phyloP scores from a whole-genome alignment of 2,329 filamentous ascomycete species.

The Epichloe aotearoae region DNA sequence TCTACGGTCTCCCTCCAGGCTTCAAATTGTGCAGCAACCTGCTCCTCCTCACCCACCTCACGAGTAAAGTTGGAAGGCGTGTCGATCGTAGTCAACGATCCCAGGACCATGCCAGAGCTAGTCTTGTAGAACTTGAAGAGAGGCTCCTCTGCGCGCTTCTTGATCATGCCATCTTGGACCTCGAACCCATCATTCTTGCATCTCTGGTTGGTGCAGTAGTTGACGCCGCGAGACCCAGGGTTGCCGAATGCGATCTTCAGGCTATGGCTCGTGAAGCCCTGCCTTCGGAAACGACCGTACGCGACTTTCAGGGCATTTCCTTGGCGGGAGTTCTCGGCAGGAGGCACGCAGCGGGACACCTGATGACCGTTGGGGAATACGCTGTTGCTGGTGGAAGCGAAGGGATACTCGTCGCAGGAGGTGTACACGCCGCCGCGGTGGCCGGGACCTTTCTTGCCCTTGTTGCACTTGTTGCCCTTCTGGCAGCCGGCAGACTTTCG shows the following conservation, averaged over 20 bases:
- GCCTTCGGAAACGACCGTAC: background rate
- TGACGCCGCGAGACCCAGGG: slow-evolving; percentile 5
- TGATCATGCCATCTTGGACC: slow-evolving; percentile 8
- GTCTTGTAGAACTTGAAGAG: slow-evolving; percentile 10
- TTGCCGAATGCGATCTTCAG: slow-evolving; percentile 7
- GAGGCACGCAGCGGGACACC: slow-evolving; percentile 11
- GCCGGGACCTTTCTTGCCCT: slow-evolving; percentile 5
- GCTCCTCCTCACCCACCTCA: slow-evolving; percentile 4
- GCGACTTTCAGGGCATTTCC: slow-evolving; percentile 2
- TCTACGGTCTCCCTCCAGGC: slow-evolving; percentile 7
- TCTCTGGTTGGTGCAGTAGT: slow-evolving; percentile 9
- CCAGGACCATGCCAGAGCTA: slow-evolving; percentile 8
- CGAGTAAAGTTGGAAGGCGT: slow-evolving; percentile 8
- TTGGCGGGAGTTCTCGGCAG: slow-evolving; percentile 5
- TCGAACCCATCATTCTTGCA: slow-evolving; percentile 11
- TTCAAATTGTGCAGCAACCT: slow-evolving; percentile 2
- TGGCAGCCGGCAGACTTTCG: slow-evolving; percentile 6
- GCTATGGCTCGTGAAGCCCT: background rate
- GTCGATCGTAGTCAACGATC: slow-evolving; percentile 4
- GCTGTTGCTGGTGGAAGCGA: slow-evolving; percentile 7
- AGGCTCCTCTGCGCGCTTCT: slow-evolving; percentile 6
- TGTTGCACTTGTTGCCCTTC: slow-evolving; percentile 7
- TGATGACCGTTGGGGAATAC: slow-evolving; percentile 6
- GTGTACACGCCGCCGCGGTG: slow-evolving; percentile 5
- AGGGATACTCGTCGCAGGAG: slow-evolving; percentile 11